Base-by-base conservation (phyloP, 306 rosid genomes). In the Quercus wislizeni region DNA sequence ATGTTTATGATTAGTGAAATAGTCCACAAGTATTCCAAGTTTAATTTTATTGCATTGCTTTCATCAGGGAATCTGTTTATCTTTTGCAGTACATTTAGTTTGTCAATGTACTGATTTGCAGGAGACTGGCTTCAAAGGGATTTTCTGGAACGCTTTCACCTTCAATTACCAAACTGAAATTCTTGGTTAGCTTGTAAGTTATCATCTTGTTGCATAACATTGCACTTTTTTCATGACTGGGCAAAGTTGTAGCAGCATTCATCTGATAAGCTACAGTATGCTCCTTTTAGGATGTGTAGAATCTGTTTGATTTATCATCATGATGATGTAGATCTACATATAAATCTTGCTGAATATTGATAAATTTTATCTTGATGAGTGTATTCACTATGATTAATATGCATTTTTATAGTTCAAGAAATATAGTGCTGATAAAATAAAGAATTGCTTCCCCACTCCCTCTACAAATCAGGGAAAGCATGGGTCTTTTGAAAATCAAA, bases 121-220 rank as follows among this genome's bases (percentile, higher is more conserved):
- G 99, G 94, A 83, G 92, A 81, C 70, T 95, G 84, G 87, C 82
- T 74, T 92, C 97, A 6, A 73, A 76, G 68, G 98, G 97, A 87
- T 84, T 90, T 84, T 76, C 95, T 38, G 99, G 99, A 85, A 88
- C 89, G 20, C 90, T 92, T 58, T 90, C 98, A 75, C 94, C 90
- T 41, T 90, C 97, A 21, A 89, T 95, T 85, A 75, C 90, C 41
- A 91, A 84, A 72, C 85, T 95, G 83, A 87, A 92, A 75, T 89
- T 55, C 83, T 83, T 95, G 90, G 86, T 88, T 81, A 87, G 74
- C 93, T 77, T 95, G 99, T 95, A 87, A 92, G 97, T 86, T 52
- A 43, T 74, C 61, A 21, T 78, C 58, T 28, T 78, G 17, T 69
- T 35, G 31, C 33, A 17, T 18, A 35, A 63, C 63, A 9, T 80